These are phyloP conservation scores for Blepharisma stoltei DNA, from an alignment of 73 alveolate genomes.

Conservation along the genomic window DNA sequence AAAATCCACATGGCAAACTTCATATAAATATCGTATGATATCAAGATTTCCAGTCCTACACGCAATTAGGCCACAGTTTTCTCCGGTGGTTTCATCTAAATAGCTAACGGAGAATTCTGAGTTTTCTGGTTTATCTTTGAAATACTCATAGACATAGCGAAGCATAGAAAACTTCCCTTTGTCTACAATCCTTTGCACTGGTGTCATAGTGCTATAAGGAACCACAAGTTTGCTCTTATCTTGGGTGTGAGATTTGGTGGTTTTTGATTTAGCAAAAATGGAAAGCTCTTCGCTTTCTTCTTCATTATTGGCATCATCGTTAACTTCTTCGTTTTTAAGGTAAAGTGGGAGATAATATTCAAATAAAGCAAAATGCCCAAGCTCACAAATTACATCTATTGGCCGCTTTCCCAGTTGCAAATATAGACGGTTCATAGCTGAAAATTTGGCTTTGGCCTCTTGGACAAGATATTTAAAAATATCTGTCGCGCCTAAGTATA, in stretches of 20 bases:
- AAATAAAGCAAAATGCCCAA: not conserved
- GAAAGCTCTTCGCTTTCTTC: not conserved
- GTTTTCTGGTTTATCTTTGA: not conserved
- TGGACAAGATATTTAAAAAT: not conserved
- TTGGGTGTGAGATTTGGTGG: not conserved
- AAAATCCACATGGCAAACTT: not conserved
- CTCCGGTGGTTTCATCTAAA: constrained; percentile 29
- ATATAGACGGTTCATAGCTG: constrained; percentile 3
- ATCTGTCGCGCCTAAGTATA: constrained; percentile 16
- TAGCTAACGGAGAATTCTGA: not conserved
- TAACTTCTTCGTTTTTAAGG: constrained; percentile 18
- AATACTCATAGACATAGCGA: constrained; percentile 14
- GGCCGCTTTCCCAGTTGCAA: not conserved
- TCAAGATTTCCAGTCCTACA: constrained; percentile 21
- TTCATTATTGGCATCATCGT: not conserved
- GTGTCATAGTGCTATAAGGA: not conserved
- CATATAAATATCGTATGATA: constrained; percentile 13
- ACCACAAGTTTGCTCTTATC: not conserved
- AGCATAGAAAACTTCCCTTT: constrained; percentile 4
- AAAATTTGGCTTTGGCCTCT: not conserved
- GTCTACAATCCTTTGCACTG: constrained; percentile 2
- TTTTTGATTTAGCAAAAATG: constrained; percentile 16
- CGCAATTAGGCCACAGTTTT: constrained; percentile 32
- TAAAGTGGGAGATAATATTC: constrained; percentile 1
- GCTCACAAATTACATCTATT: constrained; percentile 19